phyloP scores from a whole-genome alignment of 129 eudicot species.

The Chrysanthemum lavandulifolium region DNA sequence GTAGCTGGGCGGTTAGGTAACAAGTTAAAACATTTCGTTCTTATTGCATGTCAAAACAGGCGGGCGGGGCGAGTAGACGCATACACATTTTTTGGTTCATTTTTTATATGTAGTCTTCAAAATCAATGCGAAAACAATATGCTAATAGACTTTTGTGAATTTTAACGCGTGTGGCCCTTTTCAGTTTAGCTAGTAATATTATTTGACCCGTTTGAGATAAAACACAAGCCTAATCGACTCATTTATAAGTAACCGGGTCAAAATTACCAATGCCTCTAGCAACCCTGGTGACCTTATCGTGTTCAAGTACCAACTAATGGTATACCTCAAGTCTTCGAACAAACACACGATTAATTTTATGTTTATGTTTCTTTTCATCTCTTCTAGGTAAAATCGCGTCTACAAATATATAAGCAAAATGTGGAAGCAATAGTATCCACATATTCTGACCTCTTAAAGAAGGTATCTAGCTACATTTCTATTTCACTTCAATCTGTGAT shows the following conservation, averaged over 20 bases:
- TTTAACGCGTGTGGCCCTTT: no score
- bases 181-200: no score
- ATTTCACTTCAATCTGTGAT: conserved; percentile 14
- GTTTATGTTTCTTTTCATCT: conserved; percentile 14
- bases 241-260: background rate
- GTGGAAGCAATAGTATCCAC: conserved; percentile 66
- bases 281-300: background rate
- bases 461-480: conserved; percentile 40
- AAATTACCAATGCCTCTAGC: background rate
- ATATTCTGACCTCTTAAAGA: conserved; percentile 52
- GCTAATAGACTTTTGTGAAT: no score
- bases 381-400: conserved; percentile 80
- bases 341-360: background rate
- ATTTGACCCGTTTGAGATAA: background rate
- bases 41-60: no score
- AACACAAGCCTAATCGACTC: background rate
- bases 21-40: background rate
- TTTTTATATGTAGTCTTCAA: no score
- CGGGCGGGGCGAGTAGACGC: no score
- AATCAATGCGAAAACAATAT: no score
- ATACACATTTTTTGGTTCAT: no score
- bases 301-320: background rate
- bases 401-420: conserved; percentile 83
- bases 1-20: background rate
- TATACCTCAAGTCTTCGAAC: background rate